Conservation (phyloP, 2,329 filamentous ascomycete genomes). For the Cladosporium sp. region DNA sequence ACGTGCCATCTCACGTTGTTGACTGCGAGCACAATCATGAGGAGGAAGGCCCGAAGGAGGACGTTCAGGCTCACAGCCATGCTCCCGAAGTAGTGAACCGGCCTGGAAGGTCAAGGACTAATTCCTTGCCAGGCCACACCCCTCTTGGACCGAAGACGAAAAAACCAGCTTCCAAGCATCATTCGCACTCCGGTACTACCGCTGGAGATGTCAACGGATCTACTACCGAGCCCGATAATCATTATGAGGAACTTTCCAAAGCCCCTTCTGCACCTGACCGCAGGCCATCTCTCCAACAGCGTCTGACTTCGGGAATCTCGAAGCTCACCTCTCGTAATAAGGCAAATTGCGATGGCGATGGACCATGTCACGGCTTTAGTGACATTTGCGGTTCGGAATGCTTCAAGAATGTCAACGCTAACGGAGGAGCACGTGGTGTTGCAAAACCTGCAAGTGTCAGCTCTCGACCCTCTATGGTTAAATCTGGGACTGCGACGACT, state of each 20-base stretch:
- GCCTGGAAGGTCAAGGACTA: conserved; percentile 21
- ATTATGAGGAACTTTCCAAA: background rate
- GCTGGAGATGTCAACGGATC: conserved; percentile 1
- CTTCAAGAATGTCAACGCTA: conserved; percentile 51
- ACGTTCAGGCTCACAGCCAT: conserved; percentile 19
- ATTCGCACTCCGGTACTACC: conserved; percentile 25
- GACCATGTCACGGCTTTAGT: conserved; percentile 62
- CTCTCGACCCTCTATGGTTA: conserved; percentile 26
- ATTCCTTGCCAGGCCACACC: conserved; percentile 24
- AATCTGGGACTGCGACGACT: conserved; percentile 27
- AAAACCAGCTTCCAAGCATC: conserved; percentile 27
- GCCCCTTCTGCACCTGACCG: conserved; percentile 9
- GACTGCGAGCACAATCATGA: conserved; percentile 76
- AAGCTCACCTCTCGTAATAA: conserved; percentile 53
- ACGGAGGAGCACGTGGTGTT: conserved; percentile 31
- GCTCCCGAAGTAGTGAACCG: background rate
- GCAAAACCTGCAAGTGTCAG: background rate
- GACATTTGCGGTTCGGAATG: conserved; percentile 63
- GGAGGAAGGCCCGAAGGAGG: conserved; percentile 47
- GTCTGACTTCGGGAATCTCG: conserved; percentile 47
- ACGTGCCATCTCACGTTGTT: conserved; percentile 76
- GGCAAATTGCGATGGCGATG: conserved; percentile 55
- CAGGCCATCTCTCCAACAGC: conserved; percentile 44
- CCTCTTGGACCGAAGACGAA: conserved; percentile 17
- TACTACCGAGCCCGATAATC: conserved; percentile 1